phyloP scores from a whole-genome alignment of 23 red algal species.

The Gracilaria domingensis region DNA sequence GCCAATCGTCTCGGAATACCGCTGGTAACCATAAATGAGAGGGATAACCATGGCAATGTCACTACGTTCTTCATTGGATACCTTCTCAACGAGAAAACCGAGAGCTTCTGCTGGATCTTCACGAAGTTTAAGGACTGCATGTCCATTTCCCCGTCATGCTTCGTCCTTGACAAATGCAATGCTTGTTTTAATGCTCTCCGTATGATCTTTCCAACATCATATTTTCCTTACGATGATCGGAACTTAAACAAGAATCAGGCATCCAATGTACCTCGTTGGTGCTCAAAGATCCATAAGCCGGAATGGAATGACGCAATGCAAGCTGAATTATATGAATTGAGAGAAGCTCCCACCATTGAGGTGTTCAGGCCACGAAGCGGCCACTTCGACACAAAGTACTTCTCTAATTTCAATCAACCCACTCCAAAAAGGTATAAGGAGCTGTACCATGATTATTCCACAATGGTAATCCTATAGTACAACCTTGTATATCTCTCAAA shows the following conservation, averaged over 20 bases:
- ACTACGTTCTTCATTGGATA: slow-evolving; percentile 28
- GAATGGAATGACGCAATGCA: slow-evolving; percentile 1
- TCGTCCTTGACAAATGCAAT: slow-evolving; percentile 3
- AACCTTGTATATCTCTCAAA: neutral
- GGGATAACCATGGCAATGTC: slow-evolving; percentile 11
- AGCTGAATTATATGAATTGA: neutral
- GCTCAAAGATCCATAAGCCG: neutral
- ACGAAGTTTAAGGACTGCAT: neutral
- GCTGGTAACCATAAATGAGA: slow-evolving; percentile 19
- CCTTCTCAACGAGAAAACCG: neutral
- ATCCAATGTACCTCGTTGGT: neutral
- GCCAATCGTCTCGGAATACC: neutral
- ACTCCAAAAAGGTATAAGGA: neutral
- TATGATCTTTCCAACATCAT: neutral
- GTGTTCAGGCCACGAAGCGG: neutral
- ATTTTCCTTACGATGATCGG: neutral
- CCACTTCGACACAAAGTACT: neutral
- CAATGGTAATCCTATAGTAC: neutral
- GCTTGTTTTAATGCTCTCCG: neutral
- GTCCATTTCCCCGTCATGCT: neutral
- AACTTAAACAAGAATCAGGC: slow-evolving; percentile 1
- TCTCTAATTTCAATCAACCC: neutral
- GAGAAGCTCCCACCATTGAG: neutral
- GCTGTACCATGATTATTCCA: neutral
- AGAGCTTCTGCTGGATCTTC: slow-evolving; percentile 1